These are phyloP conservation scores for Monilinia polystroma DNA, from an alignment of 2,329 filamentous ascomycete species.

Conservation along the genomic window DNA sequence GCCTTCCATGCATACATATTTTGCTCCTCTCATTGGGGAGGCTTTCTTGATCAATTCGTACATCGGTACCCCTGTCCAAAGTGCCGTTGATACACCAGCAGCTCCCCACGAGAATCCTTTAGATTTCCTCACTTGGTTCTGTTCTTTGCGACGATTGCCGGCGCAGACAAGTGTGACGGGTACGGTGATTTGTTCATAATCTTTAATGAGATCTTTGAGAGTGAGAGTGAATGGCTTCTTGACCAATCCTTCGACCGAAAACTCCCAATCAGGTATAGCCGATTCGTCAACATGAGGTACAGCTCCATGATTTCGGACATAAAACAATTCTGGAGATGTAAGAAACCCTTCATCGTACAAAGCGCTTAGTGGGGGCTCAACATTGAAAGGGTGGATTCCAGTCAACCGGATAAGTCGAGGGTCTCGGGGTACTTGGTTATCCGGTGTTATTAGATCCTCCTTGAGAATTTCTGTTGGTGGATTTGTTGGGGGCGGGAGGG, in stretches of 20 bases:
- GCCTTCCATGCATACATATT: slow-evolving; percentile 88
- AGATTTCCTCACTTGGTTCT: slow-evolving; percentile 85
- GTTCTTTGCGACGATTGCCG: slow-evolving; percentile 88
- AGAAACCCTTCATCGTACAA: slow-evolving; percentile 80
- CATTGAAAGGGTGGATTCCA: slow-evolving; percentile 87
- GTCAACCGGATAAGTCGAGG: slow-evolving; percentile 80
- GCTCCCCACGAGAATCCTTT: slow-evolving; percentile 95
- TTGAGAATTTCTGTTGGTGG: slow-evolving; percentile 61
- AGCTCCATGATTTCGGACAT: slow-evolving; percentile 84
- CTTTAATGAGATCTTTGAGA: slow-evolving; percentile 67
- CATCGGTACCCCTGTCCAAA: slow-evolving; percentile 83
- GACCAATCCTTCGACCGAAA: slow-evolving; percentile 81
- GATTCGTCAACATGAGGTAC: slow-evolving; percentile 74
- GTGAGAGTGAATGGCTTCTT: slow-evolving; percentile 71
- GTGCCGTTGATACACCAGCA: slow-evolving; percentile 79
- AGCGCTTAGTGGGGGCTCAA: slow-evolving; percentile 76
- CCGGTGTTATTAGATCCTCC: slow-evolving; percentile 80
- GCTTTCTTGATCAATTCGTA: slow-evolving; percentile 68
- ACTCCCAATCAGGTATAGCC: slow-evolving; percentile 75
- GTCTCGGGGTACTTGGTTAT: slow-evolving; percentile 77
- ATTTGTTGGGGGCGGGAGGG: slow-evolving; percentile 66
- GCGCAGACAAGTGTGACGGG: slow-evolving; percentile 90
- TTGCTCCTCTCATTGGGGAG: slow-evolving; percentile 65
- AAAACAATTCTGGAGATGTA: slow-evolving; percentile 84
- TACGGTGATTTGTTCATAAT: slow-evolving; percentile 79